These are phyloP conservation scores for Ophiostoma himal-ulmi DNA, from an alignment of 2,329 filamentous ascomycete species.

Conservation along the genomic window DNA sequence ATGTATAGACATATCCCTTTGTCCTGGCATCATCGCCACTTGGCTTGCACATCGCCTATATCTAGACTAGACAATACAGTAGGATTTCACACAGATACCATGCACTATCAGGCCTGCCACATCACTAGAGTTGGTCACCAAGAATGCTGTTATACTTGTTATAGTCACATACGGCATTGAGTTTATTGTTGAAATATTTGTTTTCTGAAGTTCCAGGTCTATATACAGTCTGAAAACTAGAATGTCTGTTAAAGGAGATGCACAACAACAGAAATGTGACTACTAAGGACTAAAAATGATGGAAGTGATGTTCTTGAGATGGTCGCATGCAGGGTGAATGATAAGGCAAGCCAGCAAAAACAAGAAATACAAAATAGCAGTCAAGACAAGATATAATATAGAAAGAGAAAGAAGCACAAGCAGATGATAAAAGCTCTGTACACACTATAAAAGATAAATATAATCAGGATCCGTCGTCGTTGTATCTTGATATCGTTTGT, in stretches of 20 bases:
- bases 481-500: not conserved
- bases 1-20: not conserved
- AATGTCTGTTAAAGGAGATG: not conserved
- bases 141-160: too few species aligned
- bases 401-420: slow-evolving; percentile 4
- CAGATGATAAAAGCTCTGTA: not conserved
- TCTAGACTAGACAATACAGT: not conserved
- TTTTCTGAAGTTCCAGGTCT: not conserved
- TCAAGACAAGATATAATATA: not conserved
- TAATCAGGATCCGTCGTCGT: not conserved
- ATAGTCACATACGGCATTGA: not conserved
- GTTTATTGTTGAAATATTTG: not conserved
- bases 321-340: not conserved
- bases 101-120: not conserved
- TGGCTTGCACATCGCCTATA: not conserved
- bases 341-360: not conserved
- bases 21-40: not conserved
- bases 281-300: not conserved
- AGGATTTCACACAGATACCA: not conserved
- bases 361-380: not conserved
- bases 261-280: not conserved
- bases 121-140: too few species aligned
- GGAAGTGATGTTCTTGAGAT: not conserved
- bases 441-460: not conserved
- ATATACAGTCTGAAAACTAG: slow-evolving; percentile 3